A percentile compares a stretch with the other conserved stretches of the same genome.
phyloP scores from a whole-genome alignment of 1,139 yeast genomes.

The Tardiomyces digboiensis region DNA sequence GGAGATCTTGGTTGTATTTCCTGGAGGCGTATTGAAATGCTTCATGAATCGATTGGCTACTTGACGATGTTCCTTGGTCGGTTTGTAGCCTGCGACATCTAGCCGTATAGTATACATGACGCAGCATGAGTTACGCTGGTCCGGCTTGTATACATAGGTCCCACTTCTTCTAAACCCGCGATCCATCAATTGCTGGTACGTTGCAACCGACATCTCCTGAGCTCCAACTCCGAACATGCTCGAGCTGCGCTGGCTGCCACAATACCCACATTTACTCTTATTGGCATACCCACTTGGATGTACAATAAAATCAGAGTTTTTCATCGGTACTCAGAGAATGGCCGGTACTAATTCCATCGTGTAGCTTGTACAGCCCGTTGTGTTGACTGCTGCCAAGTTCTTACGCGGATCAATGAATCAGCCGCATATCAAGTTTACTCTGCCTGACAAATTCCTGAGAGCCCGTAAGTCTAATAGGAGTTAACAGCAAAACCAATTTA shows the following conservation, averaged over 20 bases:
- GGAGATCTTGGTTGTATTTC: conserved; percentile 1
- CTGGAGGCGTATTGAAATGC: conserved; percentile 8
- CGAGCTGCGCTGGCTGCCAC: conserved; percentile 35
- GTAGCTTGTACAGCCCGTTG: too few relatives aligned
- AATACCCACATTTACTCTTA: conserved; percentile 42
- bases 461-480: too few relatives aligned
- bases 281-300: conserved; percentile 8
- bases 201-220: conserved; percentile 37
- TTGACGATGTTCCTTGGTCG: conserved; percentile 60
- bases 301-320: too few relatives aligned
- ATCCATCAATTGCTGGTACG: conserved; percentile 58
- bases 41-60: conserved; percentile 53
- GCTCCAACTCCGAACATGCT: conserved; percentile 34
- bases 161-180: conserved; percentile 80
- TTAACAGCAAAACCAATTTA: too few relatives aligned
- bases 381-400: too few relatives aligned
- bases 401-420: too few relatives aligned
- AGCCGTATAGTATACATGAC: conserved; percentile 77
- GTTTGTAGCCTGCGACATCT: conserved; percentile 33
- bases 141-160: conserved; percentile 60
- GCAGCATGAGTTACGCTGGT: conserved; percentile 66
- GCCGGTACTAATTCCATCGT: too few relatives aligned
- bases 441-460: too few relatives aligned
- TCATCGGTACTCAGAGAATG: too few relatives aligned
- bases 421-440: too few relatives aligned